A percentile compares a stretch with the other conserved stretches of the same genome.
Conservation (phyloP, 176 grass and related monocot genomes). For the Miscanthus lutarioriparius region DNA sequence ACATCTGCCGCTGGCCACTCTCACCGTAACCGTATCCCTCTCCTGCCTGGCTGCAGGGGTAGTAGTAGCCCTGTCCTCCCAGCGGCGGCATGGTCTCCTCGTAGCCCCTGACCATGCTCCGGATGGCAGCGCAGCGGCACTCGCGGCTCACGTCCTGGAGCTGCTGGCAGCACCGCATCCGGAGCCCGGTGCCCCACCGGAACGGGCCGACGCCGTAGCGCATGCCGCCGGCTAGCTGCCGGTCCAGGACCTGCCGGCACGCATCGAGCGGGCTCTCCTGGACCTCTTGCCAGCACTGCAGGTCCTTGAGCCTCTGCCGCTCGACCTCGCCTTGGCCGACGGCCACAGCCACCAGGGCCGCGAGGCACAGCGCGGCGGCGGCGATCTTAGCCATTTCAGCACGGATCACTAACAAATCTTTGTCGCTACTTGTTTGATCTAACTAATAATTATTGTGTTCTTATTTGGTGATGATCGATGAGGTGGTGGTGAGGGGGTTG, state of each 20-base stretch:
- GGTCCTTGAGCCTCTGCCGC: slow-evolving; percentile 20
- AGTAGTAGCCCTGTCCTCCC: not conserved
- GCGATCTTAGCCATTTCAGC: not conserved
- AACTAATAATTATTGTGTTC: not conserved
- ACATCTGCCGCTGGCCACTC: not conserved
- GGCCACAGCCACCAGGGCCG: slow-evolving; percentile 27
- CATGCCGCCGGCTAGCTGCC: slow-evolving; percentile 5
- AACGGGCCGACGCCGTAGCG: not conserved
- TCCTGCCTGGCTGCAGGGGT: not conserved
- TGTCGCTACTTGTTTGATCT: not conserved
- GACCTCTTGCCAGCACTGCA: slow-evolving; percentile 36
- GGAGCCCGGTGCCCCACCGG: not conserved
- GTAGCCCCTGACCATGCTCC: slow-evolving; percentile 40
- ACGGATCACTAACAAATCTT: not conserved
- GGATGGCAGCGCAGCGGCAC: slow-evolving; percentile 50
- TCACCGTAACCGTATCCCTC: not conserved
- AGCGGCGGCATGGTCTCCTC: slow-evolving; percentile 29
- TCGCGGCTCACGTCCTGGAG: slow-evolving; percentile 35
- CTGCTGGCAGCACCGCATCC: slow-evolving; percentile 50
- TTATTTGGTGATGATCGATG: not conserved
- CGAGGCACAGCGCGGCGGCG: not conserved
- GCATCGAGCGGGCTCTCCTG: slow-evolving; percentile 30
- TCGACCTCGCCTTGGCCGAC: not conserved
- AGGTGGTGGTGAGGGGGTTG: not conserved
- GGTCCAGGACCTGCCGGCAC: slow-evolving; percentile 37